Percentiles rank a stretch among this genome's conserved stretches.
phyloP scores from a whole-genome alignment of 2,329 filamentous ascomycete species.

The Ramularia endophylla region DNA sequence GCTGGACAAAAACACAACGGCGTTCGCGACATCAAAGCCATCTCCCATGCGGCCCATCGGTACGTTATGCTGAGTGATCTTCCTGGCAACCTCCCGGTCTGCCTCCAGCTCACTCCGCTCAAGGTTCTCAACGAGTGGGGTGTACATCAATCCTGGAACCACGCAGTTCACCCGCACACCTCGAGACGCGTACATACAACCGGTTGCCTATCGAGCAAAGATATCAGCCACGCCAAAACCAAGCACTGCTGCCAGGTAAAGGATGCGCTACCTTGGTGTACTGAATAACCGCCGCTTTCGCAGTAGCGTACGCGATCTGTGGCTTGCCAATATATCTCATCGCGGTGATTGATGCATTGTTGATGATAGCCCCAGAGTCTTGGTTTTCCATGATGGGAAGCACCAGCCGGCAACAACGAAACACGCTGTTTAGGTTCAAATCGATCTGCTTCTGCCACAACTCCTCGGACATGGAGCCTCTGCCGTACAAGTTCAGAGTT shows the following conservation, averaged over 20 bases:
- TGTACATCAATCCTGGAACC: constrained; percentile 52
- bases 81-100: constrained; percentile 45
- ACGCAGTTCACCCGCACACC: constrained; percentile 49
- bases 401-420: constrained; percentile 46
- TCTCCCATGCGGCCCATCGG: constrained; percentile 55
- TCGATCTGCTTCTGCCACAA: constrained; percentile 49
- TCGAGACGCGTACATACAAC: constrained; percentile 43
- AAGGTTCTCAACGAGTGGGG: constrained; percentile 45
- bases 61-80: constrained; percentile 51
- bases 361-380: constrained; percentile 35
- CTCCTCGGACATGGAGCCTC: constrained; percentile 41
- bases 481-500: no score
- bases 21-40: constrained; percentile 65
- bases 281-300: constrained; percentile 25
- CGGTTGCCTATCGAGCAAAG: no score
- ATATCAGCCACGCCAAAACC: no score
- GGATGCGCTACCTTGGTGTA: no score
- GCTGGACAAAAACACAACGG: constrained; percentile 80
- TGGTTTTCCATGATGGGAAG: constrained; percentile 51
- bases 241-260: no score
- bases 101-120: constrained; percentile 40
- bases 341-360: constrained; percentile 48
- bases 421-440: constrained; percentile 53
- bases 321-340: constrained; percentile 47
- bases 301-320: constrained; percentile 47